Conservation (phyloP, 2,329 filamentous ascomycete species). For the Cercospora sojina region DNA sequence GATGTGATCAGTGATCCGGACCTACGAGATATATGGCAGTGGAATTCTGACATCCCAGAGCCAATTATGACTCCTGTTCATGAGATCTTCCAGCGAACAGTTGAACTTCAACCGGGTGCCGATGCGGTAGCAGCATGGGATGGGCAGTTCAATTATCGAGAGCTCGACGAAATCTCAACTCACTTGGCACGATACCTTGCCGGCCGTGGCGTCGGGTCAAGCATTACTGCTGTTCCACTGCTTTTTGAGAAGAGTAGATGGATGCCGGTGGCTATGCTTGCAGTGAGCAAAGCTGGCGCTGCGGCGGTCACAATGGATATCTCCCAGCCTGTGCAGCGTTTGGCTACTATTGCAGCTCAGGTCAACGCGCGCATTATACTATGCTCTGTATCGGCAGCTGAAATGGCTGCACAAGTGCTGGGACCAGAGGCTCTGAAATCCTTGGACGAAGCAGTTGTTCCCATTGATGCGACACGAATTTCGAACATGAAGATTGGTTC, state of each 20-base stretch:
- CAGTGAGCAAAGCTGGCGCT: slow-evolving; percentile 35
- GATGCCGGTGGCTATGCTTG: slow-evolving; percentile 32
- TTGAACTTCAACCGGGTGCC: slow-evolving; percentile 23
- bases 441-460: not conserved
- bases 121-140: slow-evolving; percentile 34
- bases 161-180: slow-evolving; percentile 24
- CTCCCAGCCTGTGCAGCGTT: slow-evolving; percentile 29
- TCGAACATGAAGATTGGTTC: not conserved
- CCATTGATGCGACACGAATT: not conserved
- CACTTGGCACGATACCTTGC: not conserved
- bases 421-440: not conserved
- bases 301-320: slow-evolving; percentile 34
- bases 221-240: slow-evolving; percentile 22
- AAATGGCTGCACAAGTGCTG: not conserved
- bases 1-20: slow-evolving; percentile 1
- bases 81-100: slow-evolving; percentile 25
- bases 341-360: slow-evolving; percentile 32
- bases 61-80: slow-evolving; percentile 24
- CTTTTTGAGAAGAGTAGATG: slow-evolving; percentile 34
- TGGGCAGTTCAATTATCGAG: slow-evolving; percentile 29
- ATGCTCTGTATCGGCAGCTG: not conserved
- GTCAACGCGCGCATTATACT: slow-evolving; percentile 24
- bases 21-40: slow-evolving; percentile 24
- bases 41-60: slow-evolving; percentile 20
- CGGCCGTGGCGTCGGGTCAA: not conserved